Evolutionary conservation across 2,329 filamentous ascomycete species (phyloP), one percentile per base, ranked within the genome.

Genomic region (Elsinoe arachidis): DNA sequence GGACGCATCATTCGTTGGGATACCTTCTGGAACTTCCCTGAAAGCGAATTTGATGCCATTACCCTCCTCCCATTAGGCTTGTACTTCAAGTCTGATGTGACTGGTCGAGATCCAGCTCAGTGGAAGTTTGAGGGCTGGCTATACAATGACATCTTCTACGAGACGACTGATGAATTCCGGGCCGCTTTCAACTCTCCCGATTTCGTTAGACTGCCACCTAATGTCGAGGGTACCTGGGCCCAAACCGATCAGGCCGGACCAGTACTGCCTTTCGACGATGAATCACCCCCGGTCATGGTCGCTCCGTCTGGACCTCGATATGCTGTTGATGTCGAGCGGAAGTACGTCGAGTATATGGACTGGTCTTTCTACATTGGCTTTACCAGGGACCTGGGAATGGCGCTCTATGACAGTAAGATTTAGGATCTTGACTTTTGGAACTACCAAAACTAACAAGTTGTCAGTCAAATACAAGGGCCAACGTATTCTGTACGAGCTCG

Each of bases 81-180:
- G 1, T 71, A 67, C 60, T 66, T 73, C 55, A 68, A 68, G 44
- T 58, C 68, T 17, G 76, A 83, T 60, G 65, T 80, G 1, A 81
- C 77, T 0, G 77, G 78, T 0, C 72, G 76, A 5, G 75, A 82
- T 59, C 74, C 76, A 7, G 69, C 71, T 12, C 68, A 76, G 35
- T 83, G 81, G 80, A 69, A 65, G 12, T 64, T 80, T 0, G 69
- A 73, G 15, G 77, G 76, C 1, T 82, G 79, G 77, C 74, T 79
- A 14, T 82, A 81, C 63, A 76, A 80, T 58, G 74, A 75, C 44
- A 65, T 77, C n/a, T 77, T 77, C 60, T 84, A 82, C 62, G 65
- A 72, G 33, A 75, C 75, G 3, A 77, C 75, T 1, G 55, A 57
- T 15, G 73, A 71, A 3, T 78, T 81, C 65, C 68, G 76, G 34